Evolutionary conservation across 2,329 filamentous ascomycete genomes (phyloP).

Genomic region (Xylaria digitata): DNA sequence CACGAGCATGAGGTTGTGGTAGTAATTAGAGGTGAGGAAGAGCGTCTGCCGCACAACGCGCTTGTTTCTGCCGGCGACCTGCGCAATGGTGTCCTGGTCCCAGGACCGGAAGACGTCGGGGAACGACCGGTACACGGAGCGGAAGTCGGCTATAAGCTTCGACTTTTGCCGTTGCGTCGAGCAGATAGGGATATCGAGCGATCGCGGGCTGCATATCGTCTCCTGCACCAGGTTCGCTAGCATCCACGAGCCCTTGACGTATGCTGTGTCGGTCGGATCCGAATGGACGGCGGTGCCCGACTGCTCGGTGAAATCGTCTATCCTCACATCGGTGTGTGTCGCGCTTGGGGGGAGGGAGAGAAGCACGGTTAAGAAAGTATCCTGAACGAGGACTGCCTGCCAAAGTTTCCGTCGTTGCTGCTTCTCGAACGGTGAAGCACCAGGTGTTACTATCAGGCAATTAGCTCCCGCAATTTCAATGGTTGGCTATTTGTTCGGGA

Average conservation of each 20-base stretch:
- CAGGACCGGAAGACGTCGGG: conserved; percentile 77
- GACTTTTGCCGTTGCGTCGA: conserved; percentile 75
- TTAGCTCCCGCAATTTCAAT: neutral
- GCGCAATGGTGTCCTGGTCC: conserved; percentile 69
- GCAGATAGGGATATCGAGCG: conserved; percentile 78
- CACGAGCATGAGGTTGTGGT: conserved; percentile 83
- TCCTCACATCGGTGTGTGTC: conserved; percentile 81
- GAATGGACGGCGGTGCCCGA: conserved; percentile 66
- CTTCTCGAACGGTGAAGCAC: conserved; percentile 76
- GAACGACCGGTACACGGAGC: conserved; percentile 77
- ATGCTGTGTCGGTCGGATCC: conserved; percentile 74
- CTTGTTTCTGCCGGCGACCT: conserved; percentile 68
- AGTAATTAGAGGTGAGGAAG: conserved; percentile 84
- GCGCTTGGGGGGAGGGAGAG: conserved; percentile 81
- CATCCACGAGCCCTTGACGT: conserved; percentile 81
- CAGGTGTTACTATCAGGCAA: conserved; percentile 64
- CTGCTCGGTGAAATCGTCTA: conserved; percentile 78
- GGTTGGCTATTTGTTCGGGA: neutral
- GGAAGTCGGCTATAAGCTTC: conserved; percentile 76
- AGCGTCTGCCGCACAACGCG: conserved; percentile 78
- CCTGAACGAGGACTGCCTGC: conserved; percentile 84
- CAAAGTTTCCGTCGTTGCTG: conserved; percentile 83
- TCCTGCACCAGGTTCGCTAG: conserved; percentile 82
- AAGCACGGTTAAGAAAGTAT: conserved; percentile 83
- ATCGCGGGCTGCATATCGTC: conserved; percentile 78